Evolutionary conservation across 116 monocot species (phyloP).

Genomic region (Cymodocea nodosa): DNA sequence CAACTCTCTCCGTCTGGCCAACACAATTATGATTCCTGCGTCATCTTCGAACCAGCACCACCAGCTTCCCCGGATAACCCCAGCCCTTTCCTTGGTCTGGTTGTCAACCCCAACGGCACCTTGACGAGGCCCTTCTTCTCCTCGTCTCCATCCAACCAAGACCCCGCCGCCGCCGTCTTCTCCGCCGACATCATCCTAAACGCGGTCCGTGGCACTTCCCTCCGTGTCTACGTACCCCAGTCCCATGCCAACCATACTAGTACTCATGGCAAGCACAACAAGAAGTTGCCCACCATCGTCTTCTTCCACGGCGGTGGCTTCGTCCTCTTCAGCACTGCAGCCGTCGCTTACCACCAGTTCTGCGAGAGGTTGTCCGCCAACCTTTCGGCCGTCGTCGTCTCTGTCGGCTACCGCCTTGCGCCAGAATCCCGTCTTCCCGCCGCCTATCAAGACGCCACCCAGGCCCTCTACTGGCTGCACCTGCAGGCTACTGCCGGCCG

Average conservation of each 20-base stretch:
- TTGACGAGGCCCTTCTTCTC: not conserved
- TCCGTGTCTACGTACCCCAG: slow-evolving; percentile 15
- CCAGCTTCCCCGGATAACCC: not conserved
- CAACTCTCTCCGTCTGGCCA: too few relatives aligned
- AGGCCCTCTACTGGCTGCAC: slow-evolving; percentile 35
- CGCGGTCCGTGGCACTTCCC: slow-evolving; percentile 5
- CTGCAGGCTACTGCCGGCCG: slow-evolving; percentile 1
- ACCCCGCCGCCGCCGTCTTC: not conserved
- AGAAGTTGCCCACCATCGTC: slow-evolving; percentile 29
- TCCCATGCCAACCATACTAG: not conserved
- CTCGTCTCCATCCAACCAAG: not conserved
- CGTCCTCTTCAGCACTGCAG: slow-evolving; percentile 23
- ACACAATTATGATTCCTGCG: too few relatives aligned
- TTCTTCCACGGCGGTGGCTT: slow-evolving; percentile 34
- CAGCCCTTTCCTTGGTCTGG: slow-evolving; percentile 10
- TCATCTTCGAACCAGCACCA: too few relatives aligned
- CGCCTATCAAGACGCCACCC: slow-evolving; percentile 41
- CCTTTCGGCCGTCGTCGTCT: slow-evolving; percentile 32
- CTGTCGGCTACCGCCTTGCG: slow-evolving; percentile 46
- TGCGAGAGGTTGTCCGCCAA: slow-evolving; percentile 19
- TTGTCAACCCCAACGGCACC: too few relatives aligned
- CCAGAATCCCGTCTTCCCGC: slow-evolving; percentile 51
- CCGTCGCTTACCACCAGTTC: slow-evolving; percentile 24
- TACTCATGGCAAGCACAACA: not conserved
- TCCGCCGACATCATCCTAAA: slow-evolving; percentile 10